Base-by-base conservation (phyloP, 1,139 yeast genomes). In the Petasospora fabianii region DNA sequence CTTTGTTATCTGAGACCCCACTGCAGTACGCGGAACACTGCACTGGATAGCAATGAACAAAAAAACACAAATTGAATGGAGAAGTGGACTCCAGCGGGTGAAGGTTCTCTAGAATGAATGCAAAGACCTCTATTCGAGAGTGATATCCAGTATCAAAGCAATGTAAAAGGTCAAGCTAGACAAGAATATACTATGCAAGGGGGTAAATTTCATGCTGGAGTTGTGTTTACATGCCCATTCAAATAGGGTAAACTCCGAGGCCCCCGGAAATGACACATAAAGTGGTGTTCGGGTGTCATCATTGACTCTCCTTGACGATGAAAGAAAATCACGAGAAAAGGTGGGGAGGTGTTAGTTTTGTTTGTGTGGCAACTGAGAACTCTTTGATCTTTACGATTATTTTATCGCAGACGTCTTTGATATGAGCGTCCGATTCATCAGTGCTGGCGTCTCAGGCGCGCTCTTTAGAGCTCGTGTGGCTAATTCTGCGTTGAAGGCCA, bases 251-350 rank as follows among this genome's bases (percentile, higher is more conserved):
- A 39, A 6, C 14, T 35, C 37, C 42, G 47, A 20, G 22, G 22
- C 22, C 22, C 22, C 22, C 22, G 22, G 10, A 5, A 13, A 5
- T 22, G 10, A 11, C 26, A 13, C 26, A 13, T 11, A 22, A 26
- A 14, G 56, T 72, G 51, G 62, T 71, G 26, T 65, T 80, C 39
- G 64, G 67, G 11, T 30, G 26, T 21, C n/a, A 12, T n/a, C 64
- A n/a, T n/a, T n/a, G n/a, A n/a, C n/a, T 84, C 36, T 49, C 68
- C 6, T 15, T 14, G 66, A 66, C 15, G 18, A 6, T 19, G 22
- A 17, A 32, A 32, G 14, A 14, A 32, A 26, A 24, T 13, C 13
- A 7, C 6, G 22, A n/a, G n/a, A n/a, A n/a, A 15, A 32, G 16
- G 30, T 32, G 30, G 29, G 16, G 30, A 12, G 21, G 9, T 22